A percentile compares a stretch with the other conserved stretches of the same genome.
Conservation (phyloP, 768 basidiomycete species). For the Agrocybe pediades region DNA sequence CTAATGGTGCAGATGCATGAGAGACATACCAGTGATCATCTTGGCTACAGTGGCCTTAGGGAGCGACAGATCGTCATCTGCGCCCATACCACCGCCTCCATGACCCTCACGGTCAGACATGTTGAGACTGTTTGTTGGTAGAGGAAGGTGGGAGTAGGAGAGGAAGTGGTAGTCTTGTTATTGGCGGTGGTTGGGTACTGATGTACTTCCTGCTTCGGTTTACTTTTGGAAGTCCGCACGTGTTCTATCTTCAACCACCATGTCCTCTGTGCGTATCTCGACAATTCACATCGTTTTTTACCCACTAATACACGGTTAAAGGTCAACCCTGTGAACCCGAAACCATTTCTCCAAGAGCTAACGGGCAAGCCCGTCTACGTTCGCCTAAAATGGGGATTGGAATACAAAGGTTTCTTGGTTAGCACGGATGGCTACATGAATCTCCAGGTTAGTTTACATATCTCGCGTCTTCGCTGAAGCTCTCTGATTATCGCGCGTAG, state of each 20-base stretch:
- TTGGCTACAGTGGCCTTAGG: conserved; percentile 98
- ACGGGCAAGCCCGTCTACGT: conserved; percentile 97
- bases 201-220: not conserved
- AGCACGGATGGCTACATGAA: conserved; percentile 99
- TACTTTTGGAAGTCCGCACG: conserved; percentile 40
- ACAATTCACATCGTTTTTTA: not conserved
- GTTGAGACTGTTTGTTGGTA: not conserved
- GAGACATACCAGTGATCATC: conserved; percentile 81
- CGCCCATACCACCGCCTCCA: conserved; percentile 53
- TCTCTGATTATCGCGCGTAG: conserved; percentile 39
- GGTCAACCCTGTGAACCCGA: conserved; percentile 96
- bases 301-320: conserved; percentile 28
- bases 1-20: not conserved
- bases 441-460: conserved; percentile 69
- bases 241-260: conserved; percentile 49
- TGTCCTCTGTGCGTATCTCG: conserved; percentile 59
- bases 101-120: conserved; percentile 95
- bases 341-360: conserved; percentile 97
- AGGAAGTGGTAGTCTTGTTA: conserved; percentile 1
- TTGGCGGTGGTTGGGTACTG: not conserved
- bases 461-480: not conserved
- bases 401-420: conserved; percentile 99
- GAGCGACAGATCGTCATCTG: conserved; percentile 92
- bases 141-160: not conserved
- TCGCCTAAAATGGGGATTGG: conserved; percentile 96